Evolutionary conservation across 352 stramenopile genomes (phyloP), one percentile per base, ranked within the genome.

Genomic region (Phytophthora sansomeana): DNA sequence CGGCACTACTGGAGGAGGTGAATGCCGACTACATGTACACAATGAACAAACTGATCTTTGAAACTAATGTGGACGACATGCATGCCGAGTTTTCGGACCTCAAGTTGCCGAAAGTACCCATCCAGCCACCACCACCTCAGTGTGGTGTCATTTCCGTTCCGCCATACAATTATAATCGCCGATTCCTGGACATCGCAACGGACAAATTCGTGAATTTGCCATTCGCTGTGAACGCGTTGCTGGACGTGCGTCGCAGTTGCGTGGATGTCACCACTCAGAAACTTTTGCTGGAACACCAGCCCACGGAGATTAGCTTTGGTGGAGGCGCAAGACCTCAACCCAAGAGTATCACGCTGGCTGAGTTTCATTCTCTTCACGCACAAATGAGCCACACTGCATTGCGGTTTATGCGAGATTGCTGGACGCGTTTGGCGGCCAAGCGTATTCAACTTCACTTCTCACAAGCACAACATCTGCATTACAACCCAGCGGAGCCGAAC

Each of bases 41-140:
- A 21, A 98, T 98, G 91, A 98, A 98, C 87, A 85, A 91, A 30
- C 67, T 98, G 16, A 83, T 98, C 6, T 92, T 98, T 19, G 84
- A 93, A 42, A 84, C 83, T 7, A 93, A 89, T 21, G 49, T 83
- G n/a, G 60, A 78, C 32, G 85, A 95, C 38, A 42, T 91, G n/a
- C 54, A 67, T 21, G 30, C 26, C n/a, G 85, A 91, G 39, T 90
- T 92, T 47, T 66, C 69, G 0, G 77, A 89, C 32, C 60, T 95
- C 3, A 69, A 59, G 29, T 51, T 93, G 6, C 80, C 83, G 1
- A 44, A 75, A 41, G 42, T 56, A 54, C 28, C 55, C 2, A 47
- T 64, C 2, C 33, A 32, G 0, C 65, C 53, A 8, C 62, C 78
- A 10, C 58, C 84, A 38, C 80, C 75, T 4, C 54, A 78, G 47